These are phyloP conservation scores for Arthrobotrys sphaeroides DNA, from an alignment of 2,329 filamentous ascomycete species.

Conservation along the genomic window DNA sequence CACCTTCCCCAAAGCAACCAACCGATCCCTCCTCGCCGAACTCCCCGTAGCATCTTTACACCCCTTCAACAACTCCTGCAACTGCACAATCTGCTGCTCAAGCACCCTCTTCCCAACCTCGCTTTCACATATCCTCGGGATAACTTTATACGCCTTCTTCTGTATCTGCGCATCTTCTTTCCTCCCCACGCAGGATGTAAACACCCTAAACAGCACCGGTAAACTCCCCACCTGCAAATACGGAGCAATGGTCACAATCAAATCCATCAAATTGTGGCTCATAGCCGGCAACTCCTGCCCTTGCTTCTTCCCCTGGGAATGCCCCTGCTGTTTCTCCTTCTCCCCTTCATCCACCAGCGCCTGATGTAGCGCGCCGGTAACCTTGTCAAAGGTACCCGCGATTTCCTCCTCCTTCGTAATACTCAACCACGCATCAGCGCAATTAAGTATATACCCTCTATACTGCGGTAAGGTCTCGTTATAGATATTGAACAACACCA, in stretches of 20 bases:
- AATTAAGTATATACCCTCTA: slow-evolving; percentile 87
- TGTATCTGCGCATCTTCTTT: slow-evolving; percentile 89
- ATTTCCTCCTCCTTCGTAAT: slow-evolving; percentile 82
- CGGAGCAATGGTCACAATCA: slow-evolving; percentile 93
- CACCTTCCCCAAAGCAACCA: slow-evolving; percentile 82
- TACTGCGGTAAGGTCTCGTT: slow-evolving; percentile 94
- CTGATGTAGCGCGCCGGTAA: slow-evolving; percentile 81
- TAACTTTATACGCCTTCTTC: slow-evolving; percentile 99
- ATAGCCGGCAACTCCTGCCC: slow-evolving; percentile 83
- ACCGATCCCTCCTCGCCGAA: slow-evolving; percentile 84
- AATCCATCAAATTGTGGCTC: slow-evolving; percentile 92
- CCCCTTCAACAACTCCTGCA: slow-evolving; percentile 81
- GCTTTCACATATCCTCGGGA: slow-evolving; percentile 86
- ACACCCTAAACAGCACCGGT: slow-evolving; percentile 83
- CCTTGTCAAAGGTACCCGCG: slow-evolving; percentile 85
- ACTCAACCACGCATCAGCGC: slow-evolving; percentile 93
- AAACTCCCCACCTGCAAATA: slow-evolving; percentile 92
- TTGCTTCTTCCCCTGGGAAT: slow-evolving; percentile 69
- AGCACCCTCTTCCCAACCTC: slow-evolving; percentile 80
- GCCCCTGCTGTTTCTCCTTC: slow-evolving; percentile 60
- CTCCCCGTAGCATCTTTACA: slow-evolving; percentile 86
- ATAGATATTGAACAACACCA: slow-evolving; percentile 99
- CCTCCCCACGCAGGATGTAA: slow-evolving; percentile 81
- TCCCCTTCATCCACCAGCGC: slow-evolving; percentile 72
- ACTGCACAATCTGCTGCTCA: slow-evolving; percentile 75